These are phyloP conservation scores for Debaryomyces sp. DNA, from an alignment of 1,139 yeast species.

Conservation along the genomic window DNA sequence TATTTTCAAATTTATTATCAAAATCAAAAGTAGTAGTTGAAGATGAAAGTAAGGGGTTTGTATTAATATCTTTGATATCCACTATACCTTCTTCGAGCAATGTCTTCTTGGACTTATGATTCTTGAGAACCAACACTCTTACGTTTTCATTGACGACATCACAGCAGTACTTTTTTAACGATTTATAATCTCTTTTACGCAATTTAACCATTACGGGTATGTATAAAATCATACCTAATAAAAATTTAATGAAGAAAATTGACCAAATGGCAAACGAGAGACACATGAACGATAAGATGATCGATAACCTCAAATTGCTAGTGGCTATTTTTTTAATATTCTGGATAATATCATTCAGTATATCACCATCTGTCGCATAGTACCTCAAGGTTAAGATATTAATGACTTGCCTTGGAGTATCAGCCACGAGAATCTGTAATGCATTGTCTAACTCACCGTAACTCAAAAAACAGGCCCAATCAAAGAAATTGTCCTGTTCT, in stretches of 20 bases:
- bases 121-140: slow-evolving; percentile 49
- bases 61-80: slow-evolving; percentile 13
- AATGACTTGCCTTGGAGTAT: slow-evolving; percentile 86
- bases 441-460: slow-evolving; percentile 72
- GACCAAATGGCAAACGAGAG: slow-evolving; percentile 78
- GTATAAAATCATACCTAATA: slow-evolving; percentile 57
- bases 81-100: slow-evolving; percentile 39
- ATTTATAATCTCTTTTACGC: slow-evolving; percentile 34
- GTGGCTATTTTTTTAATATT: slow-evolving; percentile 63
- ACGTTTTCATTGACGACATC: slow-evolving; percentile 56
- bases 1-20: slow-evolving; percentile 8
- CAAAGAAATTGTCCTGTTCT: slow-evolving; percentile 65
- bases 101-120: slow-evolving; percentile 46
- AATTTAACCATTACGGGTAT: slow-evolving; percentile 58
- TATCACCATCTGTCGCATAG: slow-evolving; percentile 51
- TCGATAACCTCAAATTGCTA: slow-evolving; percentile 63
- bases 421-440: slow-evolving; percentile 67
- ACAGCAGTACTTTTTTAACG: slow-evolving; percentile 62
- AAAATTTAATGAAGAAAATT: slow-evolving; percentile 62
- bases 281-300: slow-evolving; percentile 73
- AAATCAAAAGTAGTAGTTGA: slow-evolving; percentile 13
- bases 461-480: slow-evolving; percentile 67
- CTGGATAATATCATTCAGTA: slow-evolving; percentile 46
- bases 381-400: slow-evolving; percentile 72
- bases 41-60: slow-evolving; percentile 12